These are phyloP conservation scores for Lasiodiplodia hormozganensis DNA, from an alignment of 2,329 filamentous ascomycete genomes.

Conservation along the genomic window DNA sequence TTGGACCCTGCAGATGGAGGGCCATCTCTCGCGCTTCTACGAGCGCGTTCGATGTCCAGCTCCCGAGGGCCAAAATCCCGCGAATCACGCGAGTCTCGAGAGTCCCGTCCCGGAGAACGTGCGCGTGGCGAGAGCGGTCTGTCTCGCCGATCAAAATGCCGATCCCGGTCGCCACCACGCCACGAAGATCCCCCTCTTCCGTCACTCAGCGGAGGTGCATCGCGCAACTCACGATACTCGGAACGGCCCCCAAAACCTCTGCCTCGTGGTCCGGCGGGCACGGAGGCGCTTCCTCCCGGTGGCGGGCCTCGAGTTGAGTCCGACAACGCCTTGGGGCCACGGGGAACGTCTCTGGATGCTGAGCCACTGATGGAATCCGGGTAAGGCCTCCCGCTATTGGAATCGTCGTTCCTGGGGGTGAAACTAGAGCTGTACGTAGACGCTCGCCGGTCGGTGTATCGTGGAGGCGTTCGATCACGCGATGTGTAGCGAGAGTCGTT, in stretches of 20 bases:
- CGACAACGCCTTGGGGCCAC: conserved; percentile 80
- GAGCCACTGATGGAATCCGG: conserved; percentile 39
- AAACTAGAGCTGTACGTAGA: conserved; percentile 67
- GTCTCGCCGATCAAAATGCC: conserved; percentile 61
- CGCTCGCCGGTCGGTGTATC: conserved; percentile 74
- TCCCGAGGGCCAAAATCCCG: conserved; percentile 67
- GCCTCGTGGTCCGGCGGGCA: conserved; percentile 63
- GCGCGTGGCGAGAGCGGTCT: conserved; percentile 68
- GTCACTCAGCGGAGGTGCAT: conserved; percentile 65
- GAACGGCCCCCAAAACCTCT: conserved; percentile 70
- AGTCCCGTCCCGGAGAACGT: conserved; percentile 67
- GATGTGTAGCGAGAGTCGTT: conserved; percentile 40
- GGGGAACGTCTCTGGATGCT: conserved; percentile 68
- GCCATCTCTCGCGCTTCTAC: conserved; percentile 74
- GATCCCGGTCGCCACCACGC: conserved; percentile 60
- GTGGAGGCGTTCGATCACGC: conserved; percentile 53
- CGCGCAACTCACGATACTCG: conserved; percentile 57
- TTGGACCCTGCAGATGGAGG: conserved; percentile 75
- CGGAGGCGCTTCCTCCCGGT: conserved; percentile 39
- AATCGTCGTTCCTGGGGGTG: conserved; percentile 54
- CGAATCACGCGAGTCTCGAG: conserved; percentile 68
- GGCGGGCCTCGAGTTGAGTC: conserved; percentile 61
- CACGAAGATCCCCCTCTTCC: conserved; percentile 63
- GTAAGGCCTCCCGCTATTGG: conserved; percentile 36
- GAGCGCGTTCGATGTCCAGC: conserved; percentile 70